These are phyloP conservation scores for Epichloe brachyelytri DNA, from an alignment of 2,329 filamentous ascomycete species.

Conservation along the genomic window DNA sequence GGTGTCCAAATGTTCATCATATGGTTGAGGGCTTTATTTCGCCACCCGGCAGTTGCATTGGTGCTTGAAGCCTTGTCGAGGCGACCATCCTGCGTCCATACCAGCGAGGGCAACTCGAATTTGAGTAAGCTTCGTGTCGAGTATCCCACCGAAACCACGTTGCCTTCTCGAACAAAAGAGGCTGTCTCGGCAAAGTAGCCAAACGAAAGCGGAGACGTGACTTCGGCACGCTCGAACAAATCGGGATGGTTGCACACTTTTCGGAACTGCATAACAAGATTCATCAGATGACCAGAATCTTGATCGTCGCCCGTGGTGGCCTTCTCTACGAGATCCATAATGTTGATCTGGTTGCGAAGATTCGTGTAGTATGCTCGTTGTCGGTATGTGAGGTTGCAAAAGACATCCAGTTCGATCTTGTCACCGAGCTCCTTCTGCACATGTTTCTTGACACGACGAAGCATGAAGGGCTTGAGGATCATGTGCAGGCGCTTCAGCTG, in stretches of 20 bases:
- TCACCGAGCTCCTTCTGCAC: conserved; percentile 97
- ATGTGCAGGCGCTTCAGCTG: conserved; percentile 94
- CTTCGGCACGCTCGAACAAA: conserved; percentile 89
- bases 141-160: conserved; percentile 67
- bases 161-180: conserved; percentile 84
- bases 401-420: conserved; percentile 95
- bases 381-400: conserved; percentile 92
- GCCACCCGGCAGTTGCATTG: conserved; percentile 69
- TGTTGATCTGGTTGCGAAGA: conserved; percentile 90
- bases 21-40: conserved; percentile 60
- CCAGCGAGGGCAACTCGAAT: conserved; percentile 65
- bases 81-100: conserved; percentile 73
- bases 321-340: conserved; percentile 98
- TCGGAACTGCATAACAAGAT: conserved; percentile 98
- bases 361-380: conserved; percentile 90
- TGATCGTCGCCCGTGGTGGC: conserved; percentile 86
- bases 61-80: conserved; percentile 59
- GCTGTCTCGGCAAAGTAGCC: conserved; percentile 89
- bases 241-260: conserved; percentile 99
- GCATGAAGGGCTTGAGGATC: conserved; percentile 99
- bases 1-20: conserved; percentile 86
- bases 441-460: conserved; percentile 98
- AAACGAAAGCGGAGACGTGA: conserved; percentile 70
- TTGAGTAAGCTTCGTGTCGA: conserved; percentile 79
- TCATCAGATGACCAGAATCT: conserved; percentile 94